Evolutionary conservation across 768 basidiomycete genomes (phyloP).

Genomic region (Mycena metata): DNA sequence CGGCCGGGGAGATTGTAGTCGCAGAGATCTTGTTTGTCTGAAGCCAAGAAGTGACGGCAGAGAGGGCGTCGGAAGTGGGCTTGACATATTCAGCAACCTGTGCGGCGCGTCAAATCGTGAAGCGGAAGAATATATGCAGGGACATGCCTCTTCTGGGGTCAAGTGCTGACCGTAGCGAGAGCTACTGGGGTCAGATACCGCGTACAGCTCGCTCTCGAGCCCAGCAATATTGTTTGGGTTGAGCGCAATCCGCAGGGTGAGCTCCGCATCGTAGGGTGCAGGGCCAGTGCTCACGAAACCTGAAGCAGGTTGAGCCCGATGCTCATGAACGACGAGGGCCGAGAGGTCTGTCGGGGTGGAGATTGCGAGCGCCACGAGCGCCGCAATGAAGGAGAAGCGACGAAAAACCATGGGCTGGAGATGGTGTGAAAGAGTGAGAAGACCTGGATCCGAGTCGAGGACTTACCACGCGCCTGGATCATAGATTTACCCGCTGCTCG

Average conservation of each 20-base stretch:
- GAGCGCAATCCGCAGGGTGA: constrained; percentile 48
- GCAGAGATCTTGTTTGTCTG: too few relatives aligned
- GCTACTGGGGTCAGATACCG: constrained; percentile 49
- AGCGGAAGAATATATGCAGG: constrained; percentile 31
- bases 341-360: constrained; percentile 14
- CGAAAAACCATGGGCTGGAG: constrained; percentile 14
- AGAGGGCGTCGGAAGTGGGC: constrained; percentile 22
- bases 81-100: constrained; percentile 32
- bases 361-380: constrained; percentile 26
- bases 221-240: too few relatives aligned
- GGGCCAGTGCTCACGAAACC: constrained; percentile 38
- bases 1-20: too few relatives aligned
- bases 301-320: constrained; percentile 28
- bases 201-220: constrained; percentile 51
- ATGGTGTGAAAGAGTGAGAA: constrained; percentile 8
- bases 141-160: constrained; percentile 59
- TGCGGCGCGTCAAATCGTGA: background rate
- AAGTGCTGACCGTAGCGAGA: constrained; percentile 50
- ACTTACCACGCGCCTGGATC: constrained; percentile 9
- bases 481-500: too few relatives aligned
- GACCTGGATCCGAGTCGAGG: background rate
- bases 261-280: constrained; percentile 36
- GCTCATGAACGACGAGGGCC: constrained; percentile 37
- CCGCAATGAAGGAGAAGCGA: constrained; percentile 19
- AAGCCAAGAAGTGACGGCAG: constrained; percentile 11